These are phyloP conservation scores for Calonectria hongkongensis DNA, from an alignment of 2,329 filamentous ascomycete species.

Conservation along the genomic window DNA sequence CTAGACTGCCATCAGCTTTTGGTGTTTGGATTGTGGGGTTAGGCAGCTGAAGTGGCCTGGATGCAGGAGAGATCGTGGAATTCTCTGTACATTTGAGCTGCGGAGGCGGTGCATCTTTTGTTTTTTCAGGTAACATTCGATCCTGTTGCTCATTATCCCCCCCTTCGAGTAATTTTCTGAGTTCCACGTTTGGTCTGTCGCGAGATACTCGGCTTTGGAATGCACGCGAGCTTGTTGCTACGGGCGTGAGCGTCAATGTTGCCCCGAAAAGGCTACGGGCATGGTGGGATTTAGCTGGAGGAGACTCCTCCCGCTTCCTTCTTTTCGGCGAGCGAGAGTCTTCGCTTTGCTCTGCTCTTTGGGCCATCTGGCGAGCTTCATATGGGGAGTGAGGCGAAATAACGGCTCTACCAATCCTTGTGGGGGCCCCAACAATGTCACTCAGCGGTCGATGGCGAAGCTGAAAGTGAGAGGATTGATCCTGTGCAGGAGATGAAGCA, in stretches of 20 bases:
- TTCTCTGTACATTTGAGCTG: too few species aligned
- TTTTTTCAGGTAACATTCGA: not conserved
- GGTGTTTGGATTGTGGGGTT: not conserved
- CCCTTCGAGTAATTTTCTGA: conserved; percentile 9
- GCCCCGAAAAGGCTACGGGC: conserved; percentile 61
- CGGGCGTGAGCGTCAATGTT: conserved; percentile 56
- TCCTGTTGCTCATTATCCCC: not conserved
- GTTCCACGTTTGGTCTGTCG: conserved; percentile 47
- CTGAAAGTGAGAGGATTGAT: conserved; percentile 58
- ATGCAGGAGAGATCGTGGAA: not conserved
- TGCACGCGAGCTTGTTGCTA: conserved; percentile 41
- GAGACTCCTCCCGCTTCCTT: conserved; percentile 55
- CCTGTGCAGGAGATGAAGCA: conserved; percentile 47
- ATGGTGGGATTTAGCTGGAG: conserved; percentile 58
- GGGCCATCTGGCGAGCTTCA: conserved; percentile 55
- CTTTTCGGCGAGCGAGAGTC: conserved; percentile 54
- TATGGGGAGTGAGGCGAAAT: conserved; percentile 60
- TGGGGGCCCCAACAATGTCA: conserved; percentile 56
- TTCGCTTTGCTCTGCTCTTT: conserved; percentile 41
- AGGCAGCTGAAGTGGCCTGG: too few species aligned
- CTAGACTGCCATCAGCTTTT: too few species aligned
- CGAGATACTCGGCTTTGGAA: conserved; percentile 45
- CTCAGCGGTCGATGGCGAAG: conserved; percentile 67
- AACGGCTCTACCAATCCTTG: conserved; percentile 58
- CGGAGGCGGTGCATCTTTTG: not conserved